phyloP scores from a whole-genome alignment of 108 stramenopile species.

The Fistulifera solaris region DNA sequence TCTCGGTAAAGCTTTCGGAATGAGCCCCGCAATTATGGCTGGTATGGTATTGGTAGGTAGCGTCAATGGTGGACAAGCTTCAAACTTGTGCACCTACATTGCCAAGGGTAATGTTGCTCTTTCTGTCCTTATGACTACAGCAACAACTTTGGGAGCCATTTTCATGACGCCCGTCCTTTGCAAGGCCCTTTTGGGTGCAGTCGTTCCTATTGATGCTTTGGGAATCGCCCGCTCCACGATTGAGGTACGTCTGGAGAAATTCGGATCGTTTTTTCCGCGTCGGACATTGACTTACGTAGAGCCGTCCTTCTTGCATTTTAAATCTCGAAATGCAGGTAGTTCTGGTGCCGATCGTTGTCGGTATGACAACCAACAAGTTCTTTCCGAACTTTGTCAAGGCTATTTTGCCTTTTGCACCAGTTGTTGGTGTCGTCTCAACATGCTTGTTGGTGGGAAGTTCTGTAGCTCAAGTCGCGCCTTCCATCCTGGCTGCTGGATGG shows the following conservation, averaged over 20 bases:
- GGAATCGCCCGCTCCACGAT: slow-evolving; percentile 93
- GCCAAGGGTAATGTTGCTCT: slow-evolving; percentile 95
- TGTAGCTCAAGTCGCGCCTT: slow-evolving; percentile 87
- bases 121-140: slow-evolving; percentile 96
- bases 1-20: slow-evolving; percentile 69
- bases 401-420: slow-evolving; percentile 88
- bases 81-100: slow-evolving; percentile 96
- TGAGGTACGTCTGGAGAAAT: slow-evolving; percentile 62
- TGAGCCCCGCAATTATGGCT: slow-evolving; percentile 85
- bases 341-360: slow-evolving; percentile 90
- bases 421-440: slow-evolving; percentile 91
- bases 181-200: slow-evolving; percentile 86
- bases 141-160: slow-evolving; percentile 94
- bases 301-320: too few species aligned
- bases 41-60: slow-evolving; percentile 95
- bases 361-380: slow-evolving; percentile 92
- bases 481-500: slow-evolving; percentile 77
- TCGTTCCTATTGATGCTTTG: slow-evolving; percentile 92
- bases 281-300: too few species aligned
- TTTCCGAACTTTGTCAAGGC: slow-evolving; percentile 84
- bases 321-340: slow-evolving; percentile 53
- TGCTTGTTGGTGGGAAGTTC: slow-evolving; percentile 94
- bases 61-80: slow-evolving; percentile 97
- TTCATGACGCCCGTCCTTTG: slow-evolving; percentile 96
- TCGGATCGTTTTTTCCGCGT: too few species aligned